phyloP scores from a whole-genome alignment of 495 filamentous ascomycete species.

The Jackrogersella multiformis region DNA sequence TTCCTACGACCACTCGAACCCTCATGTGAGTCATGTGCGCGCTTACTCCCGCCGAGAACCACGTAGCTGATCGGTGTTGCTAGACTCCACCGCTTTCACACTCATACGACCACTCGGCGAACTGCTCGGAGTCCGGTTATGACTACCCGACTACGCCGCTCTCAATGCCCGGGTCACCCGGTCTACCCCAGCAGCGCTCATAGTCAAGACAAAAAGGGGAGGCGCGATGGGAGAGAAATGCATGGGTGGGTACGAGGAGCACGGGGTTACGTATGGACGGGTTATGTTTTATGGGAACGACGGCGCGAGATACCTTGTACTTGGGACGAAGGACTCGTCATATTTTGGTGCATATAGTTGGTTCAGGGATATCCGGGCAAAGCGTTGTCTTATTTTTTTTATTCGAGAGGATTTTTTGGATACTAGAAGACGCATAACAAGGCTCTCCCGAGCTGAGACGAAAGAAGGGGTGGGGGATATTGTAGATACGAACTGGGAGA shows the following conservation, averaged over 20 bases:
- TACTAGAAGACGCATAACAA: slow-evolving; percentile 24
- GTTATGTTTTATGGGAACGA: slow-evolving; percentile 29
- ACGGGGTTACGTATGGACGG: slow-evolving; percentile 21
- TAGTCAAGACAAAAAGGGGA: background rate
- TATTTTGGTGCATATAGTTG: slow-evolving; percentile 20
- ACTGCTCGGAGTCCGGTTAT: slow-evolving; percentile 67
- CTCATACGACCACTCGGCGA: slow-evolving; percentile 77
- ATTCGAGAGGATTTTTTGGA: slow-evolving; percentile 1
- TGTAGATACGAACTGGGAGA: slow-evolving; percentile 8
- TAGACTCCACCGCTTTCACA: slow-evolving; percentile 90
- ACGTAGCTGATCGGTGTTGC: slow-evolving; percentile 59
- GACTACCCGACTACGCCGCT: slow-evolving; percentile 73
- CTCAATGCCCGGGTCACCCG: slow-evolving; percentile 73
- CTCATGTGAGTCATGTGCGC: slow-evolving; percentile 71
- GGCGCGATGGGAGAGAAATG: background rate
- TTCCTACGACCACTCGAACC: slow-evolving; percentile 69
- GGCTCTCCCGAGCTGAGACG: slow-evolving; percentile 27
- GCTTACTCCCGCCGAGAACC: slow-evolving; percentile 50
- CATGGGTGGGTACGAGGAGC: background rate
- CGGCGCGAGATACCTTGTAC: slow-evolving; percentile 33
- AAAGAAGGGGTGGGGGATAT: no score
- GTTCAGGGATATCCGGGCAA: slow-evolving; percentile 39
- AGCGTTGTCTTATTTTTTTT: slow-evolving; percentile 31
- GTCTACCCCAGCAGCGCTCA: slow-evolving; percentile 50
- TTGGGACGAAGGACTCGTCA: slow-evolving; percentile 43